phyloP scores from a whole-genome alignment of 305 asterid species.

The Rubia peregrina region DNA sequence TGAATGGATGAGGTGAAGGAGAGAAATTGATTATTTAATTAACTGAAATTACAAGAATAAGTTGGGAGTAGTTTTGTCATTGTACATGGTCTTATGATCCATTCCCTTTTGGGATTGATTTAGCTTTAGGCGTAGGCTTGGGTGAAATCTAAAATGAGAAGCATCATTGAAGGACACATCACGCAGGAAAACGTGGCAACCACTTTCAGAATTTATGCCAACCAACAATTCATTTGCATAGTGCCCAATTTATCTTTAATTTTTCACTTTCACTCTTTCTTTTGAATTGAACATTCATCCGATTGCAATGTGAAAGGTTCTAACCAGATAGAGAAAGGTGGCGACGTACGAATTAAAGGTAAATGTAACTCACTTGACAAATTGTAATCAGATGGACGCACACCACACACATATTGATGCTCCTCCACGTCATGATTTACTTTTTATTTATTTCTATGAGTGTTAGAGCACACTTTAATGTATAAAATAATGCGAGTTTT shows the following conservation, averaged over 20 bases:
- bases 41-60: no score
- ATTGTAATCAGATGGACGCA: background rate
- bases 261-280: background rate
- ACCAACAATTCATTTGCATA: background rate
- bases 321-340: background rate
- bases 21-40: no score
- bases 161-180: background rate
- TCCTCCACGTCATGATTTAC: no score
- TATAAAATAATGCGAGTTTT: no score
- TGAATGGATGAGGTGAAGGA: no score
- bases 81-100: no score
- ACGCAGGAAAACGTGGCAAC: background rate
- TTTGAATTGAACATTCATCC: background rate
- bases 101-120: conserved; percentile 2
- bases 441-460: no score
- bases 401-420: no score
- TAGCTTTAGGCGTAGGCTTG: background rate
- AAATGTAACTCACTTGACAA: background rate
- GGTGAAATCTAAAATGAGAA: background rate
- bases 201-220: background rate
- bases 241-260: background rate
- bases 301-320: background rate
- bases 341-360: background rate
- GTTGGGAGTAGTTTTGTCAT: no score
- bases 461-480: no score